Conservation (phyloP, 345 rosid genomes). For the Nephelium lappaceum region DNA sequence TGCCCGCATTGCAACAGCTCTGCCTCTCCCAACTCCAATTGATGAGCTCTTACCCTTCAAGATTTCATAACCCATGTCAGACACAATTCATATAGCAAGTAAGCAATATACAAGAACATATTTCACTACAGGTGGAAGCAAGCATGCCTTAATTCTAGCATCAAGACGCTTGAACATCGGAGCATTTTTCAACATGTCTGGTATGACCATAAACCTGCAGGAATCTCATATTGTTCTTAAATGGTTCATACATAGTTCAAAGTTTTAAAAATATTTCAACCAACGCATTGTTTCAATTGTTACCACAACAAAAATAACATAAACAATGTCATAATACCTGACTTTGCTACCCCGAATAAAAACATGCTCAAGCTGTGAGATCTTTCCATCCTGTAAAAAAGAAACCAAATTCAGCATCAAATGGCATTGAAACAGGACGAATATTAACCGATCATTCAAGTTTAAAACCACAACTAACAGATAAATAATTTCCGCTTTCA, state of each 20-base stretch:
- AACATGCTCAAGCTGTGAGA: conserved; percentile 97
- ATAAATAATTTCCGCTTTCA: neutral
- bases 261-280: neutral
- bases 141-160: conserved; percentile 72
- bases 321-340: conserved; percentile 53
- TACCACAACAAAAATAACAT: neutral
- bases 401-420: neutral
- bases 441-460: neutral
- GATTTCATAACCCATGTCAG: conserved; percentile 15
- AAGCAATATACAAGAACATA: conserved; percentile 4
- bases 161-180: conserved; percentile 97
- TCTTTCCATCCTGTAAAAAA: conserved; percentile 81
- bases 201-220: conserved; percentile 96
- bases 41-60: conserved; percentile 90
- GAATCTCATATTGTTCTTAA: conserved; percentile 17
- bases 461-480: neutral
- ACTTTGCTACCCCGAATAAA: conserved; percentile 98
- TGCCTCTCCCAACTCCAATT: conserved; percentile 89
- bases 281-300: neutral
- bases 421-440: neutral
- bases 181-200: conserved; percentile 97
- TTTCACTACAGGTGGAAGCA: conserved; percentile 8
- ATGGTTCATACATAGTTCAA: neutral
- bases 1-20: conserved; percentile 89
- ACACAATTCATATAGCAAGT: conserved; percentile 2